A percentile compares a stretch with the other conserved stretches of the same genome.
Conservation (phyloP, 371 early-diverging fungal genomes). For the Mycotypha africana region DNA sequence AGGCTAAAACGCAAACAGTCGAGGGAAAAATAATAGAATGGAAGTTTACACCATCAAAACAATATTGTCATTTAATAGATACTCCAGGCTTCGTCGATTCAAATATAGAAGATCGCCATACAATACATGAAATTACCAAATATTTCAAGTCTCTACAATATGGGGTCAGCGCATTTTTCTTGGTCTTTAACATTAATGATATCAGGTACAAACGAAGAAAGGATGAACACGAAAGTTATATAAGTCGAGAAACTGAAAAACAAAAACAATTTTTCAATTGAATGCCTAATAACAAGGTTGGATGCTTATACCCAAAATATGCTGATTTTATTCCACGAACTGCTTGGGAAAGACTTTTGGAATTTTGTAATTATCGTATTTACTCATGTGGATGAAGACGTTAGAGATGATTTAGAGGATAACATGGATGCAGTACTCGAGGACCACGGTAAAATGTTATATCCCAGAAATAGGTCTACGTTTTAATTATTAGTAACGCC, state of each 20-base stretch:
- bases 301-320: constrained; percentile 62
- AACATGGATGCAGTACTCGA: constrained; percentile 53
- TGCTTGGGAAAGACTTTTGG: constrained; percentile 58
- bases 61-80: constrained; percentile 39
- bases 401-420: constrained; percentile 49
- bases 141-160: constrained; percentile 52
- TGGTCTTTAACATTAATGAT: constrained; percentile 55
- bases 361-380: constrained; percentile 57
- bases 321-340: constrained; percentile 48
- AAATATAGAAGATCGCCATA: constrained; percentile 43
- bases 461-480: not conserved
- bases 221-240: too few relatives aligned
- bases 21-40: constrained; percentile 29
- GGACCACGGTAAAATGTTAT: constrained; percentile 26
- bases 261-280: too few relatives aligned
- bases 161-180: constrained; percentile 57
- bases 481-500: not conserved
- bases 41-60: constrained; percentile 23
- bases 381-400: constrained; percentile 58
- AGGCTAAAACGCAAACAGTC: constrained; percentile 20
- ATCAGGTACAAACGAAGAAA: too few relatives aligned
- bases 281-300: too few relatives aligned
- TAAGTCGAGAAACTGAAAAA: too few relatives aligned
- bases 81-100: constrained; percentile 56
- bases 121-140: constrained; percentile 48